A percentile compares a stretch with the other conserved stretches of the same genome.
Conservation (phyloP, 2,329 filamentous ascomycete species). For the Hortaea werneckii region DNA sequence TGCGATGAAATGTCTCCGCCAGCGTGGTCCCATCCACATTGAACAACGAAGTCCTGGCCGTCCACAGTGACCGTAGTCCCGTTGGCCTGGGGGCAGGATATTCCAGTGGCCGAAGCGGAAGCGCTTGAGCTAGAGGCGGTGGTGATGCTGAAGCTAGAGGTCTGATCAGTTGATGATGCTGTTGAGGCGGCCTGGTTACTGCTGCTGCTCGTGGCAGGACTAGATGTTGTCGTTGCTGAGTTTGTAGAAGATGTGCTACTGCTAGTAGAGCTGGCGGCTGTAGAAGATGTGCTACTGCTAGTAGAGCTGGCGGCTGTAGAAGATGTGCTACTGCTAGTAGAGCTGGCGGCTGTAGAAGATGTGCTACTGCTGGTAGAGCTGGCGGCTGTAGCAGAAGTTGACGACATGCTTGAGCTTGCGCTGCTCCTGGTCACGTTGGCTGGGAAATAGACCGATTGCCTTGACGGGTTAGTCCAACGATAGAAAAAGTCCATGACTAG, state of each 20-base stretch:
- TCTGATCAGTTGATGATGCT: no score
- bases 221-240: background rate
- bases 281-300: conserved; percentile 1
- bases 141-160: no score
- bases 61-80: no score
- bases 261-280: background rate
- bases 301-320: background rate
- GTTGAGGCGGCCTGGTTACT: background rate
- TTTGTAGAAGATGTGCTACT: background rate
- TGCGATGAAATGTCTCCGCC: no score
- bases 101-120: no score
- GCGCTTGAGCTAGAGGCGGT: no score
- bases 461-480: conserved; percentile 12
- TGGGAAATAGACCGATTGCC: conserved; percentile 3
- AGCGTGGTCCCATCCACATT: no score
- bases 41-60: no score
- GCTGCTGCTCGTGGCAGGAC: background rate
- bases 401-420: conserved; percentile 4
- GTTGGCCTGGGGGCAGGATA: no score
- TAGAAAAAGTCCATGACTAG: conserved; percentile 23
- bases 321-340: background rate
- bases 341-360: background rate
- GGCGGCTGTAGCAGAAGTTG: background rate
- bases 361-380: background rate
- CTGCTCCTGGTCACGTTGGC: background rate